Evolutionary conservation across 2,329 filamentous ascomycete species (phyloP).

Genomic region (Apiospora malaysiana): DNA sequence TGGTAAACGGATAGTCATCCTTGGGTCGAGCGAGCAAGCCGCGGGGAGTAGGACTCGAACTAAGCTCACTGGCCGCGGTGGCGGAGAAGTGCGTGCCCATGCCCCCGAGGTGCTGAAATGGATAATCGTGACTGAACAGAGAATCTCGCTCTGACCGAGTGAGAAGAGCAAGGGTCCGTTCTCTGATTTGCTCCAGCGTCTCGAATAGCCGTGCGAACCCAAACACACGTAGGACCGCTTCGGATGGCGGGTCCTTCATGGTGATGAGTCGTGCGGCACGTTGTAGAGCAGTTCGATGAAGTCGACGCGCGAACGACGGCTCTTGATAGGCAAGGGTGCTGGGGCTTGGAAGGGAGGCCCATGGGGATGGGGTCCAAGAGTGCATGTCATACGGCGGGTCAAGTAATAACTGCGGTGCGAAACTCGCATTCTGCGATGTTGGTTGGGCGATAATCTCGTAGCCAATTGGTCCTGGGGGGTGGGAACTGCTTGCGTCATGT

Average conservation of each 20-base stretch:
- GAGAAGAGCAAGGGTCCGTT: constrained; percentile 45
- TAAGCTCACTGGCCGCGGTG: constrained; percentile 29
- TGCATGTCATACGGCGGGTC: constrained; percentile 32
- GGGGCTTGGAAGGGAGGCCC: constrained; percentile 48
- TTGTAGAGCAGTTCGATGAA: constrained; percentile 72
- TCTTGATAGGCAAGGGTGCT: constrained; percentile 68
- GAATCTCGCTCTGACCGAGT: constrained; percentile 44
- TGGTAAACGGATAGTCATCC: constrained; percentile 43
- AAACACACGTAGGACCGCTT: constrained; percentile 63
- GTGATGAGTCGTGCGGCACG: constrained; percentile 63
- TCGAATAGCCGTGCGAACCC: constrained; percentile 72
- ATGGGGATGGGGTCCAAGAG: constrained; percentile 35
- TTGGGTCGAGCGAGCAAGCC: not conserved
- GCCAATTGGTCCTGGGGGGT: constrained; percentile 28
- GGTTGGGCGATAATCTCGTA: constrained; percentile 59
- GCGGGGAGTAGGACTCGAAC: constrained; percentile 22
- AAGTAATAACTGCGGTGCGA: constrained; percentile 47
- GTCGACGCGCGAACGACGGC: constrained; percentile 70
- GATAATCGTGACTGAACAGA: constrained; percentile 63
- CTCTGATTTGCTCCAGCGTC: constrained; percentile 52
- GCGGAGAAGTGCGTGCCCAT: constrained; percentile 68
- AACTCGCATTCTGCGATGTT: constrained; percentile 59
- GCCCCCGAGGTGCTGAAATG: constrained; percentile 71
- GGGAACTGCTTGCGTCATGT: constrained; percentile 1
- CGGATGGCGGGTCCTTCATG: constrained; percentile 53